Base-by-base conservation (phyloP, 2,329 filamentous ascomycete genomes). In the Aspergillus tubingensis region DNA sequence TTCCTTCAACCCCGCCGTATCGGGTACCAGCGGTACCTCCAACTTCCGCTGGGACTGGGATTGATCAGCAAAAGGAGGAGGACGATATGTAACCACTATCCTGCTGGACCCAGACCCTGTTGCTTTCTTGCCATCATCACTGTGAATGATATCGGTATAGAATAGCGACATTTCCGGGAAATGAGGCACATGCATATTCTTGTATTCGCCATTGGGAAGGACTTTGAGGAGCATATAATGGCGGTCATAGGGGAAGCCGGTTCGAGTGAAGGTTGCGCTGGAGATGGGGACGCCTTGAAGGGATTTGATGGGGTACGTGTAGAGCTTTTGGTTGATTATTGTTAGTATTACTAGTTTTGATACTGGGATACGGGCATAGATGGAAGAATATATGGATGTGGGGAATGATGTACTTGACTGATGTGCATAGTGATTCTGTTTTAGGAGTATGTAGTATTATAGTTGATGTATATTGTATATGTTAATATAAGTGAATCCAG, bases 281-380 rank as follows among this genome's bases (percentile, higher is more conserved):
- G 79, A 61, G 32, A 91, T 76, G 17, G 80, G 74, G 57, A 88
- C 83, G 54, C 84, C 85, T 38, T 86, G 85, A n/a, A 91, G 82
- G 7, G 83, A 88, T 72, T 92, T 92, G 76, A 92, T 87, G 44
- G 90, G 89, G 72, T 92, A 91, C 51, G 89, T 81, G 74, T 88
- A 90, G 38, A 92, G 81, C 85, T 36, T 5, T 5, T 88, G 64
- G 39, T 21, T 6, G 1, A 13, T 32, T 4, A 21, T 47, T 32
- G 41, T 15, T 15, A 17, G 10, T 36, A 15, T 10, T 15, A 17
- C 8, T 15, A 11, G 19, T 53, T 47, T 54, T 51, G 39, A 10
- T 44, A 11, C 5, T 36, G 36, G n/a, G n/a, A 48, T 5, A 41
- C 23, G 36, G 10, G 17, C 15, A 2, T 36, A 11, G 25, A 7